Base-by-base conservation (phyloP, 2,329 filamentous ascomycete species). In the Cercospora citrullina region DNA sequence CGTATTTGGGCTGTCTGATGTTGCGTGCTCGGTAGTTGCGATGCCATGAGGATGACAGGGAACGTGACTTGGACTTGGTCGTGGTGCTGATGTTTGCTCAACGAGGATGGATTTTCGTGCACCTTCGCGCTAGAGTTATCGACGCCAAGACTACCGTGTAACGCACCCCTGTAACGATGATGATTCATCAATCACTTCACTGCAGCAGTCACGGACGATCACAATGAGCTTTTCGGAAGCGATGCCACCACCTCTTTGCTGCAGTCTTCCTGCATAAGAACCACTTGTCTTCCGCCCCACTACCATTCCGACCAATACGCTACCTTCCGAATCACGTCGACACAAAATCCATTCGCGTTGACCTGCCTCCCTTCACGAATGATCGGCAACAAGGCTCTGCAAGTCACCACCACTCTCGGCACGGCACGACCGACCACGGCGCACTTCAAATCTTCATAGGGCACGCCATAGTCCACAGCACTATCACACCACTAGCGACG, bases 361-460 rank as follows among this genome's bases (percentile, higher is more conserved):
- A 58, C 12, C 55, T 58, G 55, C 55, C 55, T 39, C 33, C 14
- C 33, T 30, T 8, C 16, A 18, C 16, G 55, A 18, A 18, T 58
- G 55, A 58, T 58, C 55, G 55, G 26, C 55, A 18, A 18, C 55
- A 58, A 58, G 55, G 55, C 33, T 26, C 28, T 33, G 55, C 28
- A 16, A n/a, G 28, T 4, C 28, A 58, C 55, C 28, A 58, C 55
- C 55, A 58, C 28, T 31, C 6, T n/a, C 55, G 55, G 55, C 28
- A 58, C 55, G 55, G 55, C 55, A 33, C 55, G 28, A 58, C 30
- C 55, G 55, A 58, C n/a, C 16, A 33, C 55, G 30, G 55, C 48
- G 48, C 48, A 53, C 48, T 14, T 7, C 21, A 48, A 48, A 23
- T 21, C 45, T 48, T 42, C 45, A 55, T 26, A 55, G 21, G 48